These are phyloP conservation scores for Westerdykella sp. DNA, from an alignment of 2,329 filamentous ascomycete species.

Conservation along the genomic window DNA sequence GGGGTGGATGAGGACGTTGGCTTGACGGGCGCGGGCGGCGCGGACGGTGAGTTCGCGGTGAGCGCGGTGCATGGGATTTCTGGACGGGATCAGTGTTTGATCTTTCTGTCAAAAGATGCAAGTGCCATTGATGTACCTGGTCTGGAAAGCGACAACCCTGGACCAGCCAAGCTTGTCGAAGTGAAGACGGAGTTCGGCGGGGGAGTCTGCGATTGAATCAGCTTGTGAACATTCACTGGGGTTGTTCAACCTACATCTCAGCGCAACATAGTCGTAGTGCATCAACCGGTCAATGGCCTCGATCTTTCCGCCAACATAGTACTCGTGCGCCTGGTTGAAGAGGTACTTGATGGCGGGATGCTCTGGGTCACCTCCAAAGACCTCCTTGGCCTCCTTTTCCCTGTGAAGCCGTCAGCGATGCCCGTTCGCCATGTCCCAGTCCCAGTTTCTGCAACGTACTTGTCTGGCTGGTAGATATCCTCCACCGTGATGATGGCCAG, in stretches of 20 bases:
- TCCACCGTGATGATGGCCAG: conserved; percentile 93
- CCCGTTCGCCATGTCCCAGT: conserved; percentile 6
- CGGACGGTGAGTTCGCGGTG: conserved; percentile 97
- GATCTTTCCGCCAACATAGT: conserved; percentile 92
- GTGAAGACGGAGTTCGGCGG: conserved; percentile 87
- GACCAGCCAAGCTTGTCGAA: conserved; percentile 99
- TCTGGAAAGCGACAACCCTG: conserved; percentile 98
- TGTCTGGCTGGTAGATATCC: conserved; percentile 92
- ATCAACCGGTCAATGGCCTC: conserved; percentile 91
- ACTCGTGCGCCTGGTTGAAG: conserved; percentile 71
- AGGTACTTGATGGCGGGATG: conserved; percentile 93
- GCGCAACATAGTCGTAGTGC: conserved; percentile 98
- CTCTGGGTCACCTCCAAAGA: conserved; percentile 87
- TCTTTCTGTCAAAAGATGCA: background rate
- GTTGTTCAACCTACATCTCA: conserved; percentile 63
- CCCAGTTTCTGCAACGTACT: conserved; percentile 53
- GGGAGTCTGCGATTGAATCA: conserved; percentile 58
- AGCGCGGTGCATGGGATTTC: conserved; percentile 98
- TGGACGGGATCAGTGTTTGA: conserved; percentile 6
- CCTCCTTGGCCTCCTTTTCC: conserved; percentile 81
- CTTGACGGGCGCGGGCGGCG: conserved; percentile 89
- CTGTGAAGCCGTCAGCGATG: conserved; percentile 43
- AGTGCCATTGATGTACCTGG: conserved; percentile 33
- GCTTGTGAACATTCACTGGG: background rate
- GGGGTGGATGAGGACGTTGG: conserved; percentile 98